Evolutionary conservation across 83 land plant species (phyloP).

Genomic region (Diphasiastrum complanatum): DNA sequence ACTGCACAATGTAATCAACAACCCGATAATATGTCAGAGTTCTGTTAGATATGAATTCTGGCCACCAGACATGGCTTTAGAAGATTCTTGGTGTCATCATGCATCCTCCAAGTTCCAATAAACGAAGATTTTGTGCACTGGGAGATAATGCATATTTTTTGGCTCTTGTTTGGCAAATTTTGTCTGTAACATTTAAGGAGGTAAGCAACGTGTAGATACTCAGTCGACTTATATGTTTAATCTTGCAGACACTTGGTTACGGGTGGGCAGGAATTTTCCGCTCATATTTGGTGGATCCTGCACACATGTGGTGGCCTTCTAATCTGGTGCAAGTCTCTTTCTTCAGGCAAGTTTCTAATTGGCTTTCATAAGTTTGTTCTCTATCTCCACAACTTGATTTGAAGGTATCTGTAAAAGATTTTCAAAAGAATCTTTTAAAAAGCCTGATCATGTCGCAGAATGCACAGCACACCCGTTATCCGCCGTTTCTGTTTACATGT

Average conservation of each 20-base stretch:
- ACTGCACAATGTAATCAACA: no score
- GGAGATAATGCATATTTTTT: no score
- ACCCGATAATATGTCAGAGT: no score
- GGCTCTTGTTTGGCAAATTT: not conserved
- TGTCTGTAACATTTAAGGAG: not conserved
- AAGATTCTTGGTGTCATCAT: no score
- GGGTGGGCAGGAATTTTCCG: slow-evolving; percentile 57
- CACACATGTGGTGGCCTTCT: slow-evolving; percentile 81
- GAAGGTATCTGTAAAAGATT: not conserved
- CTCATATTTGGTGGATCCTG: slow-evolving; percentile 58
- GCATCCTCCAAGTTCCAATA: no score
- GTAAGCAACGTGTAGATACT: not conserved
- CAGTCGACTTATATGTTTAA: not conserved
- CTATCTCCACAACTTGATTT: not conserved
- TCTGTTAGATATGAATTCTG: no score
- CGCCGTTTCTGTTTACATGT: no score
- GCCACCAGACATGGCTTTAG: no score
- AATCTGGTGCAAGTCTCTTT: slow-evolving; percentile 61
- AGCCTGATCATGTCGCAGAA: no score
- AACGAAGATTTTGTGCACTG: no score
- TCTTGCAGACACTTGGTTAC: slow-evolving; percentile 42
- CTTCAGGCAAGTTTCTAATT: slow-evolving; percentile 33
- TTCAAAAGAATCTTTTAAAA: no score
- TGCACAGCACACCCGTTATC: no score
- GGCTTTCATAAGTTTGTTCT: not conserved